These are phyloP conservation scores for Uncinocarpus reesii DNA, from an alignment of 2,329 filamentous ascomycete species.

Conservation along the genomic window DNA sequence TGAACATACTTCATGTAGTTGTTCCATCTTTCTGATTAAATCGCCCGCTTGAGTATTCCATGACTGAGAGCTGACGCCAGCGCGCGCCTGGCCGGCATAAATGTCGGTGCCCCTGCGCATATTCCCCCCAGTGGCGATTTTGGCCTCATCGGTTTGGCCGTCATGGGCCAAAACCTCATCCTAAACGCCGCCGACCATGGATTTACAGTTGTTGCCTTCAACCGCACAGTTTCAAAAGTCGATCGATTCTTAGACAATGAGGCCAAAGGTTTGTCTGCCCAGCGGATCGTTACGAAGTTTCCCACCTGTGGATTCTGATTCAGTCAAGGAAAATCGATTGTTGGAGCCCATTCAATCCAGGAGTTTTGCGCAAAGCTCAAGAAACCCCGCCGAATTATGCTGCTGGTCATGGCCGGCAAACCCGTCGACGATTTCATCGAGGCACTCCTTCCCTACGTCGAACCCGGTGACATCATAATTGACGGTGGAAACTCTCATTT, in stretches of 20 bases:
- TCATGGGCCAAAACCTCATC: constrained; percentile 84
- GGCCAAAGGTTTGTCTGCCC: constrained; percentile 55
- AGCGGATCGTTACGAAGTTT: background rate
- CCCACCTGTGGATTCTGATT: constrained; percentile 32
- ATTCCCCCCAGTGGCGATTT: constrained; percentile 61
- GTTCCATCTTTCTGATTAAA: background rate
- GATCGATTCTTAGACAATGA: constrained; percentile 86
- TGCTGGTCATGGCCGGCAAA: constrained; percentile 96
- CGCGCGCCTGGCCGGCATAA: constrained; percentile 58
- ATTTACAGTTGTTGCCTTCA: constrained; percentile 96
- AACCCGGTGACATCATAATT: constrained; percentile 93
- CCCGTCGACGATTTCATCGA: constrained; percentile 99
- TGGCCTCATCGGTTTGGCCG: constrained; percentile 84
- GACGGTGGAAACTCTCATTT: constrained; percentile 99
- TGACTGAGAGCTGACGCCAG: constrained; percentile 16
- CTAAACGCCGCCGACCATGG: constrained; percentile 82
- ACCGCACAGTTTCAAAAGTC: constrained; percentile 97
- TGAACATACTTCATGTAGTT: background rate
- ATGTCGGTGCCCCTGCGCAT: constrained; percentile 55
- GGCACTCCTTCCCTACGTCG: constrained; percentile 72
- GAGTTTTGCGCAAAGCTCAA: constrained; percentile 97
- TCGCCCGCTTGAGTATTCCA: background rate
- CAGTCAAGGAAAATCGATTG: constrained; percentile 68
- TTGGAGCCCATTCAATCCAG: constrained; percentile 85
- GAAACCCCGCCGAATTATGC: constrained; percentile 92